Percentiles rank a stretch among this genome's conserved stretches.
Conservation (phyloP, 148 eudicot genomes). For the Hydrangea macrophylla region DNA sequence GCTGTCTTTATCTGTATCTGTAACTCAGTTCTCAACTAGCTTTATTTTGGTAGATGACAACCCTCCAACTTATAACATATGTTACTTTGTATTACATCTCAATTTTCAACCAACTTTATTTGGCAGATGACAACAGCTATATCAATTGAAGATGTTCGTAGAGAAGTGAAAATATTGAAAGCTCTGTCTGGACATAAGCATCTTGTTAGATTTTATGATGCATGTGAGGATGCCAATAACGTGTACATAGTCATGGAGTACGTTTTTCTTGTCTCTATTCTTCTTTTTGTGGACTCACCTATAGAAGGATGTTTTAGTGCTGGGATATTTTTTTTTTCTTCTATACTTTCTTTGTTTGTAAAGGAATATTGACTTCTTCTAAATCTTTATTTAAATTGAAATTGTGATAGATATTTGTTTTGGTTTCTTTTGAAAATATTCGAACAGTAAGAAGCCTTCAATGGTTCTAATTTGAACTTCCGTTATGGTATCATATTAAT, state of each 20-base stretch:
- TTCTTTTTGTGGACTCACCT: not conserved
- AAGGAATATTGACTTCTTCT: too few relatives aligned
- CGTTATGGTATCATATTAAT: not conserved
- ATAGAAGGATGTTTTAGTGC: not conserved
- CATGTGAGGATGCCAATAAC: slow-evolving; percentile 68
- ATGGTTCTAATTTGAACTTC: not conserved
- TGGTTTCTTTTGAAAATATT: too few relatives aligned
- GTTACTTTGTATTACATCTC: too few relatives aligned
- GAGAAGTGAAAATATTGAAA: slow-evolving; percentile 68
- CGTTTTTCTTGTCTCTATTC: slow-evolving; percentile 21
- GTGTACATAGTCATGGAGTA: slow-evolving; percentile 79
- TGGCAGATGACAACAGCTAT: slow-evolving; percentile 75
- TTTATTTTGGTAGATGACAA: slow-evolving; percentile 58
- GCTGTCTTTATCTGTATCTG: not conserved
- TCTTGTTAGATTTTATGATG: slow-evolving; percentile 65
- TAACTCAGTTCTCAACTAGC: slow-evolving; percentile 7
- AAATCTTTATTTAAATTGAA: too few relatives aligned
- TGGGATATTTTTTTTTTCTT: not conserved
- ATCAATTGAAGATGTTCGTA: slow-evolving; percentile 72
- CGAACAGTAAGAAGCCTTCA: too few relatives aligned
- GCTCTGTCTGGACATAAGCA: slow-evolving; percentile 64
- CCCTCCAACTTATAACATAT: too few relatives aligned
- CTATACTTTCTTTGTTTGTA: not conserved
- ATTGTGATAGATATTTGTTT: too few relatives aligned
- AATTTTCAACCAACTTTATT: slow-evolving; percentile 16